Percentiles rank a stretch among this genome's conserved stretches.
Evolutionary conservation across 2,329 filamentous ascomycete genomes (phyloP).

Genomic region (Eurotiales sp.): DNA sequence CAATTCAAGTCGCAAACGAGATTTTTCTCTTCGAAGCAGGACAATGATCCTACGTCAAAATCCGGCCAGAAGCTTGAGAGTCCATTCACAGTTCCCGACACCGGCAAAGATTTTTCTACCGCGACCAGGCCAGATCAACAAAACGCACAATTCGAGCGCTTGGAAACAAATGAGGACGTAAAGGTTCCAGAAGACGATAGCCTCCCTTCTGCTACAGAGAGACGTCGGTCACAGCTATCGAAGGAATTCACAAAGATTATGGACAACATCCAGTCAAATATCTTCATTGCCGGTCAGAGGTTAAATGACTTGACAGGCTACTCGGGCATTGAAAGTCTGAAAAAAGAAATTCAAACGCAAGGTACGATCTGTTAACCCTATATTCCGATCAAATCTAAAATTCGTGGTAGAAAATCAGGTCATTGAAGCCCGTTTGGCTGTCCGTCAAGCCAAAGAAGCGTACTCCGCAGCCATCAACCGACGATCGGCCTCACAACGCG

Average conservation of each 20-base stretch:
- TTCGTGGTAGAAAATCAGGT: constrained; percentile 50
- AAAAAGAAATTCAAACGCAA: constrained; percentile 68
- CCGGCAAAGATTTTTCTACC: background rate
- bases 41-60: constrained; percentile 12
- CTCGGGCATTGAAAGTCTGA: constrained; percentile 81
- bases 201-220: constrained; percentile 35
- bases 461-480: constrained; percentile 82
- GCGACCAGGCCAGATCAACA: background rate
- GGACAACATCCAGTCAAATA: constrained; percentile 82
- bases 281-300: constrained; percentile 79
- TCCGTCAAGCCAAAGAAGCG: constrained; percentile 66
- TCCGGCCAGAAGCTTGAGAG: background rate
- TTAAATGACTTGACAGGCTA: constrained; percentile 96
- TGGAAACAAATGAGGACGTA: background rate
- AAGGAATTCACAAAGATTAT: constrained; percentile 69
- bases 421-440: constrained; percentile 54
- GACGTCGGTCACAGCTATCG: constrained; percentile 53
- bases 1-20: constrained; percentile 33
- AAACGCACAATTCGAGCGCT: background rate
- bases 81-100: background rate
- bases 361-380: constrained; percentile 46
- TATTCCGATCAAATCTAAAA: too few species aligned
- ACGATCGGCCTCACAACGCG: constrained; percentile 85
- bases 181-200: constrained; percentile 1
- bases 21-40: constrained; percentile 26